Base-by-base conservation (phyloP, 306 rosid genomes). In the Cucurbita ficifolia region DNA sequence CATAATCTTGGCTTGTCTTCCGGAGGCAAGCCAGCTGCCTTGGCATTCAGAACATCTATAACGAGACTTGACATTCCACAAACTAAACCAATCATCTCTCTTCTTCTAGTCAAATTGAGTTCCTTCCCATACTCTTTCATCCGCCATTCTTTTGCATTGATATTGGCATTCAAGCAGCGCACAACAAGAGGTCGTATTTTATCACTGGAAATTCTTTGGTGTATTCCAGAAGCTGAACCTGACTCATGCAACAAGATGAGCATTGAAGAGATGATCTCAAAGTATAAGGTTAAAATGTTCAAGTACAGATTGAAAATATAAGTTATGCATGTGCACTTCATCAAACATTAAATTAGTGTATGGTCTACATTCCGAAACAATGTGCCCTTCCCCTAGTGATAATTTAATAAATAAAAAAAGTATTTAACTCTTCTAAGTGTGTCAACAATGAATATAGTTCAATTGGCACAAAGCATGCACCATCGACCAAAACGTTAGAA, bases 11-110 rank as follows among this genome's bases (percentile, higher is more conserved):
- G 97, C 81, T 93, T 93, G 38, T 93, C 83, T 79, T 93, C 97
- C 0, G 87, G 92, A 12, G 98, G 98, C 85, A 93, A 81, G 67
- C 98, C 98, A 85, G 98, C 96, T 75, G 86, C 98, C 42, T 76
- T 82, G 50, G 87, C 90, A 35, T 79, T 83, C 62, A 82, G 67
- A 60, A 90, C 76, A 75, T 75, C 68, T 5, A 76, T 51, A 53
- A 90, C 82, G 76, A 87, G 76, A 64, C 87, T 72, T 12, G 96
- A 81, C 54, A 83, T 79, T 73, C 94, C 97, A 33, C 85, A 78
- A 65, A 85, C 69, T 52, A 93, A 79, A 39, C 96, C 92, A 71
- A 93, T 76, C 82, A 86, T 55, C 24, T 88, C 80, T 69, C 98
- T 82, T 49, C 98, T 91, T n/a, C 80, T 79, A 74, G 76, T 77